Evolutionary conservation across 2,329 filamentous ascomycete genomes (phyloP), one percentile per base, ranked within the genome.

Genomic region (Acephala macrosclerotiorum): DNA sequence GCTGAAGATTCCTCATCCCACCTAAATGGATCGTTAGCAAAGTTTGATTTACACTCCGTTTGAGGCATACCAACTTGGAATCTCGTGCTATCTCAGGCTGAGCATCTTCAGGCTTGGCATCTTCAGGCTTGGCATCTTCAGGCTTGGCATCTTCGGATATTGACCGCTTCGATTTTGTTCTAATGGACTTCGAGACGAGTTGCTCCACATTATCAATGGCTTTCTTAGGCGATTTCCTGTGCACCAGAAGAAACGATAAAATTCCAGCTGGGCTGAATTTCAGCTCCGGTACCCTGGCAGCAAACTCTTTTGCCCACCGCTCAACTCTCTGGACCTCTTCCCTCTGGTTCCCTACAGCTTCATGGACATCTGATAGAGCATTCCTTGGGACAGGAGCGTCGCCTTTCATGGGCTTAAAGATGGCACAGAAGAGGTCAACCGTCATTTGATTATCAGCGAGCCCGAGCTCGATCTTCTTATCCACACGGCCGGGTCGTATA

Each of bases 391-490:
- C 1, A 89, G 78, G 75, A 87, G 85, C 45, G 29, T 69, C 25
- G 75, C 74, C 70, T 36, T 78, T 77, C 2, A 82, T 84, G 1
- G 86, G 85, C 68, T 85, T 84, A 22, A 79, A 69, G 59, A 69
- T 33, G 57, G 62, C 47, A 60, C 53, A 42, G 59, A 70, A 70
- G 61, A 70, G 47, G 29, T 63, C 38, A 40, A 58, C 85, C 1
- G 86, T 63, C 53, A 69, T 68, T 53, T 63, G 51, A n/a, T 62
- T 61, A 47, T 68, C 55, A 58, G 67, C 58, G 36, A 68, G 66
- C 53, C 94, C 94, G 53, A 97, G 89, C 60, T 92, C 88, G 72
- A 98, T 97, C 86, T 97, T 95, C 29, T 90, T 97, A 91, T 98
- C 95, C 1, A 97, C 93, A 38, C 95, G 87, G 0, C 95, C 95